These are phyloP conservation scores for Corymbia citriodora DNA, from an alignment of 441 rosid species.

Conservation along the genomic window DNA sequence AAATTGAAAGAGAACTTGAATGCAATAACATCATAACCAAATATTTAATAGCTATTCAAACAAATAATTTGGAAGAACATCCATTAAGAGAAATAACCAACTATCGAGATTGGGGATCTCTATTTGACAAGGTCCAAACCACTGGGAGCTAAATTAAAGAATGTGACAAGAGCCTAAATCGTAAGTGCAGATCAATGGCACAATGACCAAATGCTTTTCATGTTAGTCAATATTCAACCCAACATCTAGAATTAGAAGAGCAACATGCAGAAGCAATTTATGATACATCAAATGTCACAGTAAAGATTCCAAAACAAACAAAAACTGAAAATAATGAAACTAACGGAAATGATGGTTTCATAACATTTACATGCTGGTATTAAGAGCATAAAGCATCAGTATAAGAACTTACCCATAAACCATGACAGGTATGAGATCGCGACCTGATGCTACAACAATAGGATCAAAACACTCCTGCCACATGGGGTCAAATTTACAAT, in stretches of 20 bases:
- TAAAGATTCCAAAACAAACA: background rate
- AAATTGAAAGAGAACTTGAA: background rate
- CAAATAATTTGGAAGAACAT: background rate
- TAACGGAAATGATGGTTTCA: background rate
- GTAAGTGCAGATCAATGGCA: background rate
- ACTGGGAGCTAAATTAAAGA: background rate
- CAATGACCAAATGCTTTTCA: background rate
- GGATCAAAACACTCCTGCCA: conserved; percentile 97
- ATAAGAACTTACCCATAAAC: conserved; percentile 70
- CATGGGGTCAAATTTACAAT: background rate
- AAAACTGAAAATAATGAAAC: background rate
- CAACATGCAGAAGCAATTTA: background rate
- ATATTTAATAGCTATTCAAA: background rate
- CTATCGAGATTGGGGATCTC: background rate
- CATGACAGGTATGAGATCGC: conserved; percentile 93
- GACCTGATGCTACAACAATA: conserved; percentile 67
- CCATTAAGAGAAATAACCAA: background rate
- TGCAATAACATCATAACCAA: background rate
- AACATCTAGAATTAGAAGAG: background rate
- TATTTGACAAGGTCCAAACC: background rate
- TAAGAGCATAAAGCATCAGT: background rate
- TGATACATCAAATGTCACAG: background rate
- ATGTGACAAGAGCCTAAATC: background rate
- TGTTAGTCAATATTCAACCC: background rate
- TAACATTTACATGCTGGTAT: background rate